A percentile compares a stretch with the other conserved stretches of the same genome.
phyloP scores from a whole-genome alignment of 208 protist genomes.

The Leptomonas pyrrhocoris region DNA sequence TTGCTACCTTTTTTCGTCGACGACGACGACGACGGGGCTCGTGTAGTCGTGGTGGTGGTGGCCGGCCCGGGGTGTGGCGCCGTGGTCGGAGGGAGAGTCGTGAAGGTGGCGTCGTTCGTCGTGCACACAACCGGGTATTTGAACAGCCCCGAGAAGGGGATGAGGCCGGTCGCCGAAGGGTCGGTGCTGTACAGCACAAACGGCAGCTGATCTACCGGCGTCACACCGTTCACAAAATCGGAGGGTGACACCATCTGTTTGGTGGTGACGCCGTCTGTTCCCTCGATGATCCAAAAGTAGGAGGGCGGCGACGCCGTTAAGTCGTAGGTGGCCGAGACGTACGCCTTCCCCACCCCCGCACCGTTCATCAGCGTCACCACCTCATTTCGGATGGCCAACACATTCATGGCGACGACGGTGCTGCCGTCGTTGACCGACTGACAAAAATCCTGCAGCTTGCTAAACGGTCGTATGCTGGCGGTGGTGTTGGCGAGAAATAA shows the following conservation, averaged over 20 bases:
- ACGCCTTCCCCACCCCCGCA: background rate
- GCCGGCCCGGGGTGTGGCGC: background rate
- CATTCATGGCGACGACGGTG: background rate
- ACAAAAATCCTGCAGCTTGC: background rate
- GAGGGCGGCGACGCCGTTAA: background rate
- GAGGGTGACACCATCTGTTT: background rate
- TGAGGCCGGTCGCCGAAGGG: background rate
- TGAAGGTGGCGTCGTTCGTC: constrained; percentile 10
- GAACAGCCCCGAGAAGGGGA: background rate
- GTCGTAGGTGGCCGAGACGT: constrained; percentile 10
- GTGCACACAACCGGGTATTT: constrained; percentile 1
- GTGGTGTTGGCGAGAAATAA: constrained; percentile 7
- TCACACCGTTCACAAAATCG: background rate
- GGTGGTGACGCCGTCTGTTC: background rate
- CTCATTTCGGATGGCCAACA: background rate
- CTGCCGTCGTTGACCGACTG: background rate
- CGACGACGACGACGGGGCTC: background rate
- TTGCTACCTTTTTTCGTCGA: constrained; percentile 1
- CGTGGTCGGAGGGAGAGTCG: constrained; percentile 3
- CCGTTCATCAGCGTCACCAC: background rate
- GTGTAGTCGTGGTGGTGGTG: constrained; percentile 1
- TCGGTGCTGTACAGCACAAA: constrained; percentile 15
- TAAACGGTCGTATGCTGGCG: background rate
- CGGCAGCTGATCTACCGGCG: background rate
- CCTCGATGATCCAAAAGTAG: background rate